A percentile compares a stretch with the other conserved stretches of the same genome.
Evolutionary conservation across 805 yeast species (phyloP).

Genomic region (Sungouiella thailandica): DNA sequence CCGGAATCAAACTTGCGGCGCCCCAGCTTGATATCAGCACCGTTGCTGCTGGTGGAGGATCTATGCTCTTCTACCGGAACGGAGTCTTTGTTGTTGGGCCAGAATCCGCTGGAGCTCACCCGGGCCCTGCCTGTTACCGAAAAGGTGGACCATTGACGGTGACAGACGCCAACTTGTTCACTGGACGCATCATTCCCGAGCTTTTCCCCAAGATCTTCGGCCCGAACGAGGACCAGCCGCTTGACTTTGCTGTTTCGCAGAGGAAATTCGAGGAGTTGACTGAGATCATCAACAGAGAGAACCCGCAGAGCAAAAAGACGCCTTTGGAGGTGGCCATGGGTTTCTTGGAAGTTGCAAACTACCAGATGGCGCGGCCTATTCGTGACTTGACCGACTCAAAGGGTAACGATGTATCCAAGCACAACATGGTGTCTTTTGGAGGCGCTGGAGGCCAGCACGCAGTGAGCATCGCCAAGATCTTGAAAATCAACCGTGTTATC

Average conservation of each 20-base stretch:
- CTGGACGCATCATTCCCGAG: slow-evolving; percentile 70
- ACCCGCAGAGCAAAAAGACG: background rate
- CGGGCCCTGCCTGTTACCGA: slow-evolving; percentile 85
- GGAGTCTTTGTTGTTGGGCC: slow-evolving; percentile 74
- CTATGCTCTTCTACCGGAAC: slow-evolving; percentile 43
- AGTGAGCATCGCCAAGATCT: slow-evolving; percentile 1
- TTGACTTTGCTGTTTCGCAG: slow-evolving; percentile 40
- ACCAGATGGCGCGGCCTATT: slow-evolving; percentile 1
- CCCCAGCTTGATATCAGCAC: slow-evolving; percentile 81
- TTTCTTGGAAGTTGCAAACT: slow-evolving; percentile 1
- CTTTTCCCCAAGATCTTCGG: slow-evolving; percentile 82
- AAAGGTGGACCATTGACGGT: slow-evolving; percentile 82
- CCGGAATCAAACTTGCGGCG: slow-evolving; percentile 77
- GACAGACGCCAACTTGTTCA: slow-evolving; percentile 75
- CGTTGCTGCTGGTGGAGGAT: slow-evolving; percentile 85
- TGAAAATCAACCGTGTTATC: slow-evolving; percentile 1
- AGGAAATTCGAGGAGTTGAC: slow-evolving; percentile 2
- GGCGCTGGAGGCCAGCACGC: slow-evolving; percentile 2
- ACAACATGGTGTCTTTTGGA: slow-evolving; percentile 2
- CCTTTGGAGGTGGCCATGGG: slow-evolving; percentile 3
- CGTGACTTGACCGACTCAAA: slow-evolving; percentile 1
- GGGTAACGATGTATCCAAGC: background rate
- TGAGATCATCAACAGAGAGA: slow-evolving; percentile 1
- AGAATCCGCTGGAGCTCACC: slow-evolving; percentile 81
- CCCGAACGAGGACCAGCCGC: slow-evolving; percentile 65